phyloP scores from a whole-genome alignment of 495 filamentous ascomycete genomes.

The Neurospora sp. region DNA sequence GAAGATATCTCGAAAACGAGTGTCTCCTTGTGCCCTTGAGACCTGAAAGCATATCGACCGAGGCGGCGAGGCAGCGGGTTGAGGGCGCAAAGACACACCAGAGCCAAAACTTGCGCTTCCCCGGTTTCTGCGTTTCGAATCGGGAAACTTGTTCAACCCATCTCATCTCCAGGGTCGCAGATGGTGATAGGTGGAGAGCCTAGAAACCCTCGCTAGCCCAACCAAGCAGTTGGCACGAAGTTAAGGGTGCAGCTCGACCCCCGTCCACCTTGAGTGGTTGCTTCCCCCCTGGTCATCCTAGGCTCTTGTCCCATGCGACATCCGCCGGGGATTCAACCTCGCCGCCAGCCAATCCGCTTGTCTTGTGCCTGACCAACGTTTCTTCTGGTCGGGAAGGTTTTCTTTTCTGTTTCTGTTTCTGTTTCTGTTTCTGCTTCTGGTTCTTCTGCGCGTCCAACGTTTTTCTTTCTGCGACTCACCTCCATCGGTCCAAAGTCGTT shows the following conservation, averaged over 20 bases:
- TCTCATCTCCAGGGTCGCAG: background rate
- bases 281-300: constrained; percentile 5
- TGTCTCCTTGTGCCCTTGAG: background rate
- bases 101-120: background rate
- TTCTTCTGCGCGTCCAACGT: constrained; percentile 5
- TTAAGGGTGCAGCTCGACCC: constrained; percentile 8
- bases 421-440: background rate
- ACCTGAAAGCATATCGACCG: background rate
- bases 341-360: constrained; percentile 12
- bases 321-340: constrained; percentile 4
- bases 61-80: background rate
- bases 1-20: background rate
- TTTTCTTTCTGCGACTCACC: constrained; percentile 1
- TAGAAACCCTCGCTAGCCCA: background rate
- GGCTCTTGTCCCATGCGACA: constrained; percentile 1
- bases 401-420: background rate
- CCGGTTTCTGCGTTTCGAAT: background rate
- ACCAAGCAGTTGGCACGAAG: constrained; percentile 7
- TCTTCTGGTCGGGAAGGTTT: constrained; percentile 5
- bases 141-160: background rate
- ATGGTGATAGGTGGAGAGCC: background rate
- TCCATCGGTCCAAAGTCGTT: background rate
- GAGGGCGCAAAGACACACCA: background rate
- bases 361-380: constrained; percentile 6
- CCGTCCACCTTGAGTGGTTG: constrained; percentile 7